Conservation (phyloP, 2,329 filamentous ascomycete species). For the Aspergillus carbonarius region DNA sequence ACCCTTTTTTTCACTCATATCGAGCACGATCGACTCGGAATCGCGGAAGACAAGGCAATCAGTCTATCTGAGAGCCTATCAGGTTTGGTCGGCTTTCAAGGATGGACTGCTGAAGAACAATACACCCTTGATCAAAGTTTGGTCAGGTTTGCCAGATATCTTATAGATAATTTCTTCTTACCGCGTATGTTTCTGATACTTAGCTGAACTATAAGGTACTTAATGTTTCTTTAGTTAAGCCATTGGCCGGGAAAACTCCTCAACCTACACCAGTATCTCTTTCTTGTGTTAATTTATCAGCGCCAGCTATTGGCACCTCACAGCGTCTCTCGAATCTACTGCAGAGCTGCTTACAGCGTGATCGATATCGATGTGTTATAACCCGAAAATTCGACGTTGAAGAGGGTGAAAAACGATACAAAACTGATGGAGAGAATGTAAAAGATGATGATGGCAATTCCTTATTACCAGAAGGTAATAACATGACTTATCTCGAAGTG, state of each 20-base stretch:
- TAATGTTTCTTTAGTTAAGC: constrained; percentile 12
- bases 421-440: constrained; percentile 10
- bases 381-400: constrained; percentile 12
- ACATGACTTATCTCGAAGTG: constrained; percentile 5
- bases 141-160: background rate
- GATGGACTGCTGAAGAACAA: background rate
- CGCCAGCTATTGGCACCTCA: constrained; percentile 8
- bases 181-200: background rate
- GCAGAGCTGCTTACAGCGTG: constrained; percentile 12
- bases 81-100: background rate
- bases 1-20: background rate
- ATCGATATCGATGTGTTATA: constrained; percentile 15
- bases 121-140: background rate
- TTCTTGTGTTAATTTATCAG: background rate
- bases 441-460: constrained; percentile 19
- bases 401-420: constrained; percentile 13
- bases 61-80: background rate
- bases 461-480: background rate
- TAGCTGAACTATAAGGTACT: background rate
- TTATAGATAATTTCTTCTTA: constrained; percentile 9
- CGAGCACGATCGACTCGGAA: background rate
- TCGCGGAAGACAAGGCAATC: background rate
- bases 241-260: constrained; percentile 14
- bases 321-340: constrained; percentile 9
- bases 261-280: constrained; percentile 15